Percentiles rank a stretch among this genome's conserved stretches.
These are phyloP conservation scores for Hypholoma fasciculare DNA, from an alignment of 768 basidiomycete genomes.

Conservation along the genomic window DNA sequence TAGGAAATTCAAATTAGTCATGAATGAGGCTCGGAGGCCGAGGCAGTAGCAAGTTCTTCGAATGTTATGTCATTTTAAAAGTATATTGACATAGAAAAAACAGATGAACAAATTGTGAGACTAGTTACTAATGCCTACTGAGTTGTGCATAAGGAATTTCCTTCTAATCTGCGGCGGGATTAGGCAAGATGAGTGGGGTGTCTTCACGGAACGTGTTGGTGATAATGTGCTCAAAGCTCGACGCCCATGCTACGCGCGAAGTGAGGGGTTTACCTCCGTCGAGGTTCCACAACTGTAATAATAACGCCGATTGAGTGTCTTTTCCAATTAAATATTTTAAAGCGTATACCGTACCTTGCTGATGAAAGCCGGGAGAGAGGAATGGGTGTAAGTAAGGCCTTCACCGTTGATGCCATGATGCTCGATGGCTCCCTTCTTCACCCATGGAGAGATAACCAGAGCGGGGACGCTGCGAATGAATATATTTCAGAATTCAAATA, in stretches of 20 bases:
- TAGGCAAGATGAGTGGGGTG: slow-evolving; percentile 3
- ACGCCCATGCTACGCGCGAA: slow-evolving; percentile 10
- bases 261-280: slow-evolving; percentile 4
- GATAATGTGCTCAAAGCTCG: slow-evolving; percentile 18
- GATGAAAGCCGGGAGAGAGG: slow-evolving; percentile 11
- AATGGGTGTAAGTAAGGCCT: slow-evolving; percentile 8
- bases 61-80: no score
- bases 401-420: slow-evolving; percentile 22
- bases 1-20: no score
- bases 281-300: slow-evolving; percentile 12
- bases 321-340: not conserved
- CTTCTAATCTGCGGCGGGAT: not conserved
- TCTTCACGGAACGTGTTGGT: slow-evolving; percentile 3
- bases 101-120: not conserved
- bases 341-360: not conserved
- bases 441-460: slow-evolving; percentile 23
- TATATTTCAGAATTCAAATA: not conserved
- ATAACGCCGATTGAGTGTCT: not conserved
- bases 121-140: not conserved
- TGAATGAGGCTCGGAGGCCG: no score
- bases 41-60: no score
- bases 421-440: slow-evolving; percentile 21
- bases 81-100: not conserved
- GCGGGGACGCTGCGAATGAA: slow-evolving; percentile 22
- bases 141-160: not conserved